These are phyloP conservation scores for Heterobasidion occidentale DNA, from an alignment of 1,284 basidiomycete genomes.

Conservation along the genomic window DNA sequence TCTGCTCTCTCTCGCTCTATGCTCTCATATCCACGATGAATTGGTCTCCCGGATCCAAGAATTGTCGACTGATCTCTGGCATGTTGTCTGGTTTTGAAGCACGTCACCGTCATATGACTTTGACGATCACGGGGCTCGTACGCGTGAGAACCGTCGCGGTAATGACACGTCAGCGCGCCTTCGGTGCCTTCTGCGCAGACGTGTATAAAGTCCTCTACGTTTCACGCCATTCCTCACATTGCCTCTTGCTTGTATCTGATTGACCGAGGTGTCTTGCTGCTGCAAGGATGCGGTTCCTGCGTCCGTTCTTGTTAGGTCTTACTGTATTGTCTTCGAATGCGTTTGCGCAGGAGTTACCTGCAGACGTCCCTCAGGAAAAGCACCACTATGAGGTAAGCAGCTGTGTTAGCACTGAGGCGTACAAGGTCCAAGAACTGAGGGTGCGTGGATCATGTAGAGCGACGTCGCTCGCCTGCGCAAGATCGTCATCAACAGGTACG, in stretches of 20 bases:
- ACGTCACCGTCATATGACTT: background rate
- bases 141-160: slow-evolving; percentile 1
- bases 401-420: background rate
- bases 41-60: too few relatives aligned
- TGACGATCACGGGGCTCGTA: slow-evolving; percentile 2
- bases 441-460: slow-evolving; percentile 43
- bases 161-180: slow-evolving; percentile 11
- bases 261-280: background rate
- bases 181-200: background rate
- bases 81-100: background rate
- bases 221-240: background rate
- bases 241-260: background rate
- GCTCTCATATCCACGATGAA: too few relatives aligned
- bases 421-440: background rate
- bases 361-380: slow-evolving; percentile 42
- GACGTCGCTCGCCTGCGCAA: slow-evolving; percentile 87
- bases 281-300: slow-evolving; percentile 51
- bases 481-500: slow-evolving; percentile 84
- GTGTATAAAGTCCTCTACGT: background rate
- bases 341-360: slow-evolving; percentile 43
- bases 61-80: background rate
- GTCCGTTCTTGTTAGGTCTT: slow-evolving; percentile 43
- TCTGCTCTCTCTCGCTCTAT: background rate
- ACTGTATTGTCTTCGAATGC: slow-evolving; percentile 36
- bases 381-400: slow-evolving; percentile 76